phyloP scores from a whole-genome alignment of 768 basidiomycete genomes.

The Cystoderma amianthinum region DNA sequence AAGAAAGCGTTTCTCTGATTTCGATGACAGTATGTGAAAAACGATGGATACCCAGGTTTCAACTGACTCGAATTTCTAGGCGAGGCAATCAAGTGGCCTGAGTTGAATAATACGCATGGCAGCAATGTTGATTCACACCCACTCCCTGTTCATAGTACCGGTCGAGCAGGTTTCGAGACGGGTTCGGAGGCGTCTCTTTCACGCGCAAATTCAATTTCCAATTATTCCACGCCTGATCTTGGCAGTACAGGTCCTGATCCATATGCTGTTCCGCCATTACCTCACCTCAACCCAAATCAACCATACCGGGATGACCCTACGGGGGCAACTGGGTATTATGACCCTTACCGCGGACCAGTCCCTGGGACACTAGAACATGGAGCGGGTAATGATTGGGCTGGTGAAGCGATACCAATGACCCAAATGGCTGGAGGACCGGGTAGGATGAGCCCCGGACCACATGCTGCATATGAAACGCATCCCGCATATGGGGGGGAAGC shows the following conservation, averaged over 20 bases:
- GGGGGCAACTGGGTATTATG: conserved; percentile 49
- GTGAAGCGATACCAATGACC: conserved; percentile 73
- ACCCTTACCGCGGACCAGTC: conserved; percentile 77
- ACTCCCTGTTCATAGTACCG: conserved; percentile 63
- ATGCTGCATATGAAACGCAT: conserved; percentile 22
- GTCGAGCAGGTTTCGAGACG: conserved; percentile 68
- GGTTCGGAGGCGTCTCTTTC: conserved; percentile 52
- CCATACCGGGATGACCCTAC: conserved; percentile 73
- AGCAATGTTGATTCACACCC: conserved; percentile 44
- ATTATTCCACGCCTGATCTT: conserved; percentile 47
- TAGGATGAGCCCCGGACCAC: conserved; percentile 29
- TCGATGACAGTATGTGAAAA: conserved; percentile 81
- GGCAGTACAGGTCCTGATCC: conserved; percentile 47
- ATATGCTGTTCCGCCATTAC: conserved; percentile 78
- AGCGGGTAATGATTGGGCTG: conserved; percentile 26
- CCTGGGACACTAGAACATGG: conserved; percentile 56
- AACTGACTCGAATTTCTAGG: conserved; percentile 29
- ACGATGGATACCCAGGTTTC: no score
- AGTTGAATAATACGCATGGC: conserved; percentile 67
- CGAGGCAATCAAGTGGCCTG: conserved; percentile 90
- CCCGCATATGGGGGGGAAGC: conserved; percentile 18
- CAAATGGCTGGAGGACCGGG: conserved; percentile 34
- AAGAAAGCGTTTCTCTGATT: conserved; percentile 66
- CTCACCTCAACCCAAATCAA: conserved; percentile 71
- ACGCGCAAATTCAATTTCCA: conserved; percentile 35